phyloP scores from a whole-genome alignment of 345 rosid species.

The Pistacia vera region DNA sequence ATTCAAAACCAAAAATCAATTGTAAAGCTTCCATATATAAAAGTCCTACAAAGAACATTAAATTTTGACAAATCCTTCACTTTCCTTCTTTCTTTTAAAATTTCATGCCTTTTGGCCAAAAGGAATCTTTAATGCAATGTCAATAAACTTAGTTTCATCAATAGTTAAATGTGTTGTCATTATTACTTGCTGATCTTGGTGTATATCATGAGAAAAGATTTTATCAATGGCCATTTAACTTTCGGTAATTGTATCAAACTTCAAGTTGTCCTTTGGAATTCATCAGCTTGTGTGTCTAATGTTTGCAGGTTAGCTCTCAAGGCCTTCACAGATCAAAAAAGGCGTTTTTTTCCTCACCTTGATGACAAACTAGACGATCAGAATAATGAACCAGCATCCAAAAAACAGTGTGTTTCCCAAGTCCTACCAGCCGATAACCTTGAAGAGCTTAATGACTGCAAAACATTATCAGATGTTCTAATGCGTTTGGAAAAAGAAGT shows the following conservation, averaged over 20 bases:
- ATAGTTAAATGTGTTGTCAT: neutral
- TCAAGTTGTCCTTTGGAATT: neutral
- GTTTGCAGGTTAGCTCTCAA: slow-evolving; percentile 83
- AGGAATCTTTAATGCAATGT: neutral
- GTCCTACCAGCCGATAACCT: slow-evolving; percentile 28
- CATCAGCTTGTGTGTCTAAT: slow-evolving; percentile 14
- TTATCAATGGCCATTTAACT: neutral
- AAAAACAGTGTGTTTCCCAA: slow-evolving; percentile 50
- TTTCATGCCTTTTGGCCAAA: neutral
- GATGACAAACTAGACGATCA: slow-evolving; percentile 54
- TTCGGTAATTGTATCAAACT: neutral
- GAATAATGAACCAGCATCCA: slow-evolving; percentile 44
- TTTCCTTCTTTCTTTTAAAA: neutral
- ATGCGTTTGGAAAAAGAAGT: slow-evolving; percentile 56
- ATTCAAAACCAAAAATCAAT: neutral
- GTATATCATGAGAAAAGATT: neutral
- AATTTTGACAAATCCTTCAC: neutral
- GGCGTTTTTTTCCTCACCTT: slow-evolving; percentile 84
- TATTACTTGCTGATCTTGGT: slow-evolving; percentile 1
- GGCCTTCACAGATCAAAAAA: slow-evolving; percentile 94
- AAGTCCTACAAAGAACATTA: neutral
- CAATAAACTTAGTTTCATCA: neutral
- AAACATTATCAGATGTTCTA: slow-evolving; percentile 68
- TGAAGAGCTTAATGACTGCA: slow-evolving; percentile 52
- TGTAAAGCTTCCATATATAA: neutral